These are phyloP conservation scores for Sporisorium reilianum DNA, from an alignment of 1,284 basidiomycete genomes.

Conservation along the genomic window DNA sequence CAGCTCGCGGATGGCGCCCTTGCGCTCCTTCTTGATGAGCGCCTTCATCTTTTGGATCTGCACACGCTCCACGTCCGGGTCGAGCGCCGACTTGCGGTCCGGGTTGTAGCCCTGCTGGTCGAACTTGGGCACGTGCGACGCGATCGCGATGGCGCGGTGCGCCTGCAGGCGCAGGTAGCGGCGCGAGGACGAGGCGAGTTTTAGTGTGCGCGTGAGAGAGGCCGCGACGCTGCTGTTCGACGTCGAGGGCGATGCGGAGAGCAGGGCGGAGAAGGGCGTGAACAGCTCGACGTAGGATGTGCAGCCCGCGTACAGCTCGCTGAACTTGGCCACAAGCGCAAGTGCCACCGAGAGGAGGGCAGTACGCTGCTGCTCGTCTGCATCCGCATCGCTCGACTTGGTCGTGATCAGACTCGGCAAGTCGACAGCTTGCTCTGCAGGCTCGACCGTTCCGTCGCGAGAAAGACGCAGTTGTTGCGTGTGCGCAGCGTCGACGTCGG, in stretches of 20 bases:
- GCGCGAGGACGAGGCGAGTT: slow-evolving; percentile 79
- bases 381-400: slow-evolving; percentile 2
- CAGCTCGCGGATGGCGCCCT: slow-evolving; percentile 95
- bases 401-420: slow-evolving; percentile 35
- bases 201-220: slow-evolving; percentile 74
- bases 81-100: slow-evolving; percentile 80
- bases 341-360: slow-evolving; percentile 47
- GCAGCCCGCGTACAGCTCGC: slow-evolving; percentile 59
- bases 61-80: slow-evolving; percentile 92
- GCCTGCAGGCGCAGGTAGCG: slow-evolving; percentile 86
- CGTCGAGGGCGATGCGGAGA: slow-evolving; percentile 35
- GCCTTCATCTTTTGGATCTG: slow-evolving; percentile 86
- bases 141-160: slow-evolving; percentile 96
- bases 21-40: slow-evolving; percentile 93
- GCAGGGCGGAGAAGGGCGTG: slow-evolving; percentile 49
- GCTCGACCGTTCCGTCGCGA: slow-evolving; percentile 15
- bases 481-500: slow-evolving; percentile 57
- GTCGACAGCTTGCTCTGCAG: slow-evolving; percentile 19
- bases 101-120: slow-evolving; percentile 81
- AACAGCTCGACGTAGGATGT: slow-evolving; percentile 64
- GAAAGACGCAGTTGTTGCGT: slow-evolving; percentile 36
- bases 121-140: slow-evolving; percentile 93
- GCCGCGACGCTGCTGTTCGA: slow-evolving; percentile 60
- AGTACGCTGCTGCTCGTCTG: slow-evolving; percentile 2
- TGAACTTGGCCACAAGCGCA: slow-evolving; percentile 47